Evolutionary conservation across 2,329 filamentous ascomycete genomes (phyloP).

Genomic region (Fusarium torulosum): DNA sequence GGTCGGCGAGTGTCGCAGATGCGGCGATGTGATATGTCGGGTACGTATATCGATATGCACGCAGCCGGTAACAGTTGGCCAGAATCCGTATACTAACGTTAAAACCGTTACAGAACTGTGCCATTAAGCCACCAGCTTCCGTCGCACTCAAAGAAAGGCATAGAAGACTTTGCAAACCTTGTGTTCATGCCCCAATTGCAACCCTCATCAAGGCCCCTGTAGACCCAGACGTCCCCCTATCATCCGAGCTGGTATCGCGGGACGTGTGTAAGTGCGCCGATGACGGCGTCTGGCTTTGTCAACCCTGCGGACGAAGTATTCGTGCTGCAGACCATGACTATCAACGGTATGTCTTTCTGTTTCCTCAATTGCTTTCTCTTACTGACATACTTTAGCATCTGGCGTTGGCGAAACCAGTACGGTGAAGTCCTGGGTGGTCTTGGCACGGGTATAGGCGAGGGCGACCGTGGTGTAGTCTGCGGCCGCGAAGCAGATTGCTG

Average conservation of each 20-base stretch:
- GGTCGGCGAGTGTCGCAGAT: constrained; percentile 85
- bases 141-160: constrained; percentile 78
- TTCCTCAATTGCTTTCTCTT: no score
- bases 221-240: constrained; percentile 61
- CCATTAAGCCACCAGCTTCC: constrained; percentile 81
- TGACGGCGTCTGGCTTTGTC: constrained; percentile 83
- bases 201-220: constrained; percentile 62
- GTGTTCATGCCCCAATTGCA: constrained; percentile 77
- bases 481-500: constrained; percentile 82
- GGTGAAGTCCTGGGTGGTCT: constrained; percentile 83
- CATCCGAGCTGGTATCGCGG: constrained; percentile 68
- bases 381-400: constrained; percentile 68
- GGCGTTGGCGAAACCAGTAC: constrained; percentile 91
- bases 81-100: constrained; percentile 22
- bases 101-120: constrained; percentile 77
- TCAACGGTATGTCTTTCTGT: constrained; percentile 59
- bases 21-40: constrained; percentile 82
- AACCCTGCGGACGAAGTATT: constrained; percentile 82
- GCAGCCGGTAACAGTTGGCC: constrained; percentile 4
- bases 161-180: constrained; percentile 82
- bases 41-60: constrained; percentile 62
- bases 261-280: constrained; percentile 66
- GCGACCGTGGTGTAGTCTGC: constrained; percentile 88
- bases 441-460: constrained; percentile 89
- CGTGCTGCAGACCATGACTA: constrained; percentile 71